phyloP scores from a whole-genome alignment of 2,329 filamentous ascomycete genomes.

The Cryphonectria japonica region DNA sequence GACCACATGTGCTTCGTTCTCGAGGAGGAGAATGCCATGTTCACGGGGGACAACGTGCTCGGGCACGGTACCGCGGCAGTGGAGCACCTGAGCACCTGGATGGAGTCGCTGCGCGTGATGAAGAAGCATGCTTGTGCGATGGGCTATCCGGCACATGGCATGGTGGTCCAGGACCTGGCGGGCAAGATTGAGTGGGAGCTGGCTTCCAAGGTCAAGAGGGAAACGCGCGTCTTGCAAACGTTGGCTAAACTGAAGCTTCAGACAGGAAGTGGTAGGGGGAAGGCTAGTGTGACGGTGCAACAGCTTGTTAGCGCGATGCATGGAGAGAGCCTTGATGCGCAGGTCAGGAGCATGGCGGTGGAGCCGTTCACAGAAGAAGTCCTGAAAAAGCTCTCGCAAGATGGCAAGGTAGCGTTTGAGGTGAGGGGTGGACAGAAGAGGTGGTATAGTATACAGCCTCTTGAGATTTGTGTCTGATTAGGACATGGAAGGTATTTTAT shows the following conservation, averaged over 20 bases:
- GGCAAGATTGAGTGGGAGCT: constrained; percentile 45
- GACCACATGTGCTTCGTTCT: constrained; percentile 84
- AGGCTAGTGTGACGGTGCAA: constrained; percentile 41
- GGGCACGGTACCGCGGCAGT: constrained; percentile 88
- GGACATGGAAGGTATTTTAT: background rate
- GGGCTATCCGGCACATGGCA: constrained; percentile 52
- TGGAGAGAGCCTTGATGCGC: constrained; percentile 42
- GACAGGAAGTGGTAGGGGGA: constrained; percentile 28
- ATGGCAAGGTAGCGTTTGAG: constrained; percentile 47
- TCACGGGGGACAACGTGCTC: constrained; percentile 87
- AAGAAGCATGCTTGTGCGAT: constrained; percentile 37
- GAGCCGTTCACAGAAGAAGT: constrained; percentile 50
- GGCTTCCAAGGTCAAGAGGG: constrained; percentile 42
- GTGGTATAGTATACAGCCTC: constrained; percentile 39
- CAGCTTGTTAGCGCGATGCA: constrained; percentile 49
- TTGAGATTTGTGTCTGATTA: background rate
- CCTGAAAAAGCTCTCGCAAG: constrained; percentile 47
- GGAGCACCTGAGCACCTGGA: constrained; percentile 68
- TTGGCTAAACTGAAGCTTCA: constrained; percentile 32
- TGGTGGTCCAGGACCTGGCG: constrained; percentile 41
- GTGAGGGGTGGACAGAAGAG: constrained; percentile 40
- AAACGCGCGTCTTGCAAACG: constrained; percentile 43
- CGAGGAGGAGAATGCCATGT: constrained; percentile 79
- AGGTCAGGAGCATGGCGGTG: constrained; percentile 41
- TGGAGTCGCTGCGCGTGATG: constrained; percentile 31